phyloP scores from a whole-genome alignment of 768 basidiomycete species.

The Auricularia sp. region DNA sequence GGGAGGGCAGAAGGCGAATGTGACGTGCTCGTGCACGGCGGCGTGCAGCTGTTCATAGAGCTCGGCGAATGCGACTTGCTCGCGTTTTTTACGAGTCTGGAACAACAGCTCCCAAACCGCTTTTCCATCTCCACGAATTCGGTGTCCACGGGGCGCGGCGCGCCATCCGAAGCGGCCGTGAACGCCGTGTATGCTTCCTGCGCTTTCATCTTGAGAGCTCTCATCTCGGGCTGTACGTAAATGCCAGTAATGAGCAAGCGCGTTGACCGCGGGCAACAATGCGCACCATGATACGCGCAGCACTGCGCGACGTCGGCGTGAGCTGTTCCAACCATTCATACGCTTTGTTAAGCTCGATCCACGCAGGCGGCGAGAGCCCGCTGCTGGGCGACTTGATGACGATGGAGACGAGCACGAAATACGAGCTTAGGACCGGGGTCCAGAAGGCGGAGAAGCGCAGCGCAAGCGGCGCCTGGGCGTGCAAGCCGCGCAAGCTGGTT shows the following conservation, averaged over 20 bases:
- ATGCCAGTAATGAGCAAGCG: neutral
- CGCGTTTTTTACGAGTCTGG: no score
- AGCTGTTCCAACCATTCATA: neutral
- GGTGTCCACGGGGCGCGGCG: no score
- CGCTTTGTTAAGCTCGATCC: neutral
- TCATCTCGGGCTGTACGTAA: neutral
- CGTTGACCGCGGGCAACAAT: no score
- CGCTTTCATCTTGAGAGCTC: neutral
- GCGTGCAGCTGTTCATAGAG: no score
- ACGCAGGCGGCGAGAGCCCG: neutral
- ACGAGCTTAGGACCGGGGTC: slow-evolving; percentile 47
- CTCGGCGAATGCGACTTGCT: no score
- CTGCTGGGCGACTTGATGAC: neutral
- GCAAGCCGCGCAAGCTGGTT: neutral
- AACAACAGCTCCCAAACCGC: neutral
- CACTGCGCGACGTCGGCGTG: neutral
- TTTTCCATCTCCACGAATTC: neutral
- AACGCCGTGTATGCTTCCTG: neutral
- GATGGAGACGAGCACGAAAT: slow-evolving; percentile 20
- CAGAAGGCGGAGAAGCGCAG: slow-evolving; percentile 53
- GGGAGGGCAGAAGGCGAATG: no score
- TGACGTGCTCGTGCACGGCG: no score
- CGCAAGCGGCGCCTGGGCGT: slow-evolving; percentile 24
- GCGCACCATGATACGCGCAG: neutral
- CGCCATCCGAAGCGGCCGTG: neutral